These are phyloP conservation scores for Trypanosoma vivax DNA, from an alignment of 208 protist genomes.

Conservation along the genomic window DNA sequence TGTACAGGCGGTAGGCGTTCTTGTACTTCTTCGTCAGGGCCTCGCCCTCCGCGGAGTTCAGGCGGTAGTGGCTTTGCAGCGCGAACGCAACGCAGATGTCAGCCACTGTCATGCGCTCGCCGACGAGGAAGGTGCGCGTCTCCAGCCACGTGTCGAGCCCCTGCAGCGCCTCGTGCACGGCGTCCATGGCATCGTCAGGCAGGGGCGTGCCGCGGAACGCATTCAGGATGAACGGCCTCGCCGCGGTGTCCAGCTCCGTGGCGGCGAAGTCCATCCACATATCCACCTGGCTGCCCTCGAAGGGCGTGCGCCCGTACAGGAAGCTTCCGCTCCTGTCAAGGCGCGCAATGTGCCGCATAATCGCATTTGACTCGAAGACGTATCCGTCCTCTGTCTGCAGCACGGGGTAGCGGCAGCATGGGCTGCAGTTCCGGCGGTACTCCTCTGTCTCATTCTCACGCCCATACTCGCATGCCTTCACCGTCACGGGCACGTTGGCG, in stretches of 20 bases:
- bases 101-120: slow-evolving; percentile 73
- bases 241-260: slow-evolving; percentile 47
- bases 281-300: slow-evolving; percentile 74
- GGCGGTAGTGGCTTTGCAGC: slow-evolving; percentile 51
- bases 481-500: slow-evolving; percentile 45
- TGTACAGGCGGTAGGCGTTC: slow-evolving; percentile 59
- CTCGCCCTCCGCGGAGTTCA: slow-evolving; percentile 29
- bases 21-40: slow-evolving; percentile 57
- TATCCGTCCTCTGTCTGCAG: slow-evolving; percentile 74
- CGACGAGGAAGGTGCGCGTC: slow-evolving; percentile 79
- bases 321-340: slow-evolving; percentile 40
- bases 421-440: slow-evolving; percentile 60
- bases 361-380: slow-evolving; percentile 87
- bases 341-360: slow-evolving; percentile 73
- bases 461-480: slow-evolving; percentile 35
- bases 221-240: slow-evolving; percentile 25
- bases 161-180: slow-evolving; percentile 40
- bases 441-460: slow-evolving; percentile 59
- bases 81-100: slow-evolving; percentile 67
- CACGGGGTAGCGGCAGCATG: slow-evolving; percentile 55
- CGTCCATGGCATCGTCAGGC: slow-evolving; percentile 18
- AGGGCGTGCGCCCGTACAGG: slow-evolving; percentile 69
- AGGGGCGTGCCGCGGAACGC: slow-evolving; percentile 19
- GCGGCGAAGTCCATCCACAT: slow-evolving; percentile 83
- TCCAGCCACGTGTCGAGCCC: slow-evolving; percentile 71